phyloP scores from a whole-genome alignment of 2,329 filamentous ascomycete genomes.

The Fusarium sp. region DNA sequence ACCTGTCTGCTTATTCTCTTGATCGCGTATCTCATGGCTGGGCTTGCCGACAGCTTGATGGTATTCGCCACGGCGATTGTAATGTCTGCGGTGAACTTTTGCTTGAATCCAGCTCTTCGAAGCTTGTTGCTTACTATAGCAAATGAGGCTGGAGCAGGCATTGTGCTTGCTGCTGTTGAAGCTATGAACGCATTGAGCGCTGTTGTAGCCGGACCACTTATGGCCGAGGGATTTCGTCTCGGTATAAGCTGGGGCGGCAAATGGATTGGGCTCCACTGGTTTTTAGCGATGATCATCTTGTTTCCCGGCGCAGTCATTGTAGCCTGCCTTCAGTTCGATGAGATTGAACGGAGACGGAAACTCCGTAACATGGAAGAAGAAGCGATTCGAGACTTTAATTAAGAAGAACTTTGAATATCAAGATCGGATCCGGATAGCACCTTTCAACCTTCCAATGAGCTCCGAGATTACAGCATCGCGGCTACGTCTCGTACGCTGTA shows the following conservation, averaged over 20 bases:
- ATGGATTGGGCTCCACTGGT: slow-evolving; percentile 6
- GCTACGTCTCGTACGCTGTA: no score
- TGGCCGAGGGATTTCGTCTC: not conserved
- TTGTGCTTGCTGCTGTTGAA: not conserved
- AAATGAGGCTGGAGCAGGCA: not conserved
- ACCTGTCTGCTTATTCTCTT: not conserved
- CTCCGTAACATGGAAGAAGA: not conserved
- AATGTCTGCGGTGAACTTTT: not conserved
- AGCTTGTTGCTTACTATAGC: not conserved
- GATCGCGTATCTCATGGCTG: not conserved
- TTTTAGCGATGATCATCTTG: not conserved
- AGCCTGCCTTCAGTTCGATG: no score
- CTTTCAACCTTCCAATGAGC: slow-evolving; percentile 62
- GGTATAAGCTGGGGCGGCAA: not conserved
- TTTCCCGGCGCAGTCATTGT: not conserved
- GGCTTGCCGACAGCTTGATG: not conserved
- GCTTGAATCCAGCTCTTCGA: not conserved
- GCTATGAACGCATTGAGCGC: not conserved
- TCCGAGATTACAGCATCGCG: slow-evolving; percentile 71
- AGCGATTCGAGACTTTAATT: not conserved
- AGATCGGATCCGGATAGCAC: slow-evolving; percentile 48
- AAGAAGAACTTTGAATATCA: no score
- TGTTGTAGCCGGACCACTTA: not conserved
- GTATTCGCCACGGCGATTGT: not conserved
- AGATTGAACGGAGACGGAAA: no score